Base-by-base conservation (phyloP, 768 basidiomycete genomes). In the Leccinum arenicola region DNA sequence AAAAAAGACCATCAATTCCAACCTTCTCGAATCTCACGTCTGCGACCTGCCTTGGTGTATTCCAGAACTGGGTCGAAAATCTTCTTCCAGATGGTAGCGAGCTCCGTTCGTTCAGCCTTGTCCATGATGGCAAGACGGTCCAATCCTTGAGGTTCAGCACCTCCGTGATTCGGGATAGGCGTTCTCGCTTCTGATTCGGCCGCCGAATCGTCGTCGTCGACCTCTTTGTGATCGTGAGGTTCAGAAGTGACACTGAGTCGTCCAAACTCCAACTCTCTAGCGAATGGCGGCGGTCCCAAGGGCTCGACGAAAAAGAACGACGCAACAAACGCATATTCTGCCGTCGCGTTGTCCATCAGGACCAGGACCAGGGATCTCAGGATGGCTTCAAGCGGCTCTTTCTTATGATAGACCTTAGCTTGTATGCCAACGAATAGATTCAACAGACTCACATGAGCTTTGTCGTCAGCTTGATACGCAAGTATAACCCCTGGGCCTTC, bases 321-420 rank as follows among this genome's bases (percentile, higher is more conserved):
- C 10, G 85, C 84, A 53, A 97, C 74, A 67, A 98, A 98, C 1
- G 86, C 80, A 73, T 95, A 96, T 75, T 98, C 96, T 29, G 94
- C 85, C 1, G 91, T 91, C 4, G 92, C 88, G 68, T 99, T 98
- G 76, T 98, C 95, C 83, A 96, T 87, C 60, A 98, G 84, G 54
- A 97, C 95, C 54, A 98, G 78, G 51, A 94, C 76, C 25, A 93
- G 76, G 0, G 95, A 96, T 25, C 96, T 86, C 62, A 93, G 80
- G 23, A 98, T 77, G 0, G 88, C 88, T 76, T 98, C 97, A 1
- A 88, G 72, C 0, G 89, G 84, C 64, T 90, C 88, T 84, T 84
- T 91, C 95, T 89, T 72, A 52, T 40, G 21, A 23, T 15, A 40
- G 63, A 33, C 48, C 17, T 63, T 21, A 65, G 57, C 53, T 69